A percentile compares a stretch with the other conserved stretches of the same genome.
Evolutionary conservation across 768 basidiomycete species (phyloP).

Genomic region (Xerocomellus chrysenteron): DNA sequence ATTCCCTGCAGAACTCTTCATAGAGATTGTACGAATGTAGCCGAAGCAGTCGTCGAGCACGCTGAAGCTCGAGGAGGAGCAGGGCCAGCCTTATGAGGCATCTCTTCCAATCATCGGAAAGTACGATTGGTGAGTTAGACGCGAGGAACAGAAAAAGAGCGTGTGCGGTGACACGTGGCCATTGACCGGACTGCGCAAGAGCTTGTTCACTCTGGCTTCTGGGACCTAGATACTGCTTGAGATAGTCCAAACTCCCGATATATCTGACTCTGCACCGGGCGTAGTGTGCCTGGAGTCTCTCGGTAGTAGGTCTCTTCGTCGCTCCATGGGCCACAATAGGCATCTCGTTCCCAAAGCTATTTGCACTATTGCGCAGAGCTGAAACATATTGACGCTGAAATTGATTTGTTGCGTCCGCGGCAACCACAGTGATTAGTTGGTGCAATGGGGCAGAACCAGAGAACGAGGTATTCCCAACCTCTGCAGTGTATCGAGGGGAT

Average conservation of each 20-base stretch:
- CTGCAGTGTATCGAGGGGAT: background rate
- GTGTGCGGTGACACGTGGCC: conserved; percentile 39
- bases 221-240: conserved; percentile 16
- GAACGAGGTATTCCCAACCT: background rate
- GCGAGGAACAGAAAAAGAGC: conserved; percentile 33
- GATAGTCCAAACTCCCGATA: background rate
- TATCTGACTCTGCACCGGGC: conserved; percentile 5
- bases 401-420: conserved; percentile 3
- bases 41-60: conserved; percentile 36
- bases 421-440: conserved; percentile 3
- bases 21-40: conserved; percentile 18
- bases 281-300: conserved; percentile 12
- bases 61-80: conserved; percentile 35
- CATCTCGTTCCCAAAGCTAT: conserved; percentile 6
- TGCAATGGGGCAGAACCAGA: background rate
- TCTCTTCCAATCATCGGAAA: conserved; percentile 31
- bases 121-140: conserved; percentile 14
- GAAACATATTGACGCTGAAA: conserved; percentile 15
- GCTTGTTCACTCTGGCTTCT: conserved; percentile 16
- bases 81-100: conserved; percentile 31
- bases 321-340: background rate
- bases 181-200: conserved; percentile 27
- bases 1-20: conserved; percentile 34
- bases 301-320: background rate
- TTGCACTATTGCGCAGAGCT: conserved; percentile 6